Base-by-base conservation (phyloP, 345 rosid genomes). In the Gossypium rotundifolium region DNA sequence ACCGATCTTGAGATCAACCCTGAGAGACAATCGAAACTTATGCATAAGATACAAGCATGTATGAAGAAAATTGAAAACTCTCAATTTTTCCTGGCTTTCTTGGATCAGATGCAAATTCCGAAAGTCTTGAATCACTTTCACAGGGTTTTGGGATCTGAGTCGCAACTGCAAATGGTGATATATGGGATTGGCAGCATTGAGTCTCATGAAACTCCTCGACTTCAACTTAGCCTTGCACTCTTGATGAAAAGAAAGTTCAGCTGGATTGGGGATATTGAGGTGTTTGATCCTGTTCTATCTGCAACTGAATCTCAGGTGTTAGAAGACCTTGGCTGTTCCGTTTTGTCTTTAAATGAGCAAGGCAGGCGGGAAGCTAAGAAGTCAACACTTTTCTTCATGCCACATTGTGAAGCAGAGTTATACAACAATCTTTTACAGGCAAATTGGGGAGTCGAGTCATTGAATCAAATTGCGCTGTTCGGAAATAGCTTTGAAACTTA, bases 111-210 rank as follows among this genome's bases (percentile, higher is more conserved):
- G 40, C 84, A 82, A 79, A 80, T 82, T 70, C 87, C 86, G 2
- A 84, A 86, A 53, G 54, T 89, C 61, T 63, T 77, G 16, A 77
- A 82, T 38, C 78, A 51, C 76, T 81, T 95, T 71, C 52, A 61
- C 14, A 77, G 49, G 73, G 88, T 93, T 74, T 65, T 93, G 84
- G 92, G 94, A 55, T 48, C 89, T 13, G 93, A 84, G 33, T 72
- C 68, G 54, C 74, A 81, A 72, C 65, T 91, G 68, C 88, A 83
- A 74, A 86, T 88, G 88, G 93, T 95, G 25, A 78, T 90, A 40
- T 95, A 91, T 61, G 94, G 98, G 33, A 90, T 93, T 65, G 96
- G 98, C 60, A 91, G 96, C 81, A 86, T 95, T 49, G 98, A 95
- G 73, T 88, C 86, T 7, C 88, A 87, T 49, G 98, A 91, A 80